These are phyloP conservation scores for Aspergillus pseudotamarii DNA, from an alignment of 2,329 filamentous ascomycete genomes.

Conservation along the genomic window DNA sequence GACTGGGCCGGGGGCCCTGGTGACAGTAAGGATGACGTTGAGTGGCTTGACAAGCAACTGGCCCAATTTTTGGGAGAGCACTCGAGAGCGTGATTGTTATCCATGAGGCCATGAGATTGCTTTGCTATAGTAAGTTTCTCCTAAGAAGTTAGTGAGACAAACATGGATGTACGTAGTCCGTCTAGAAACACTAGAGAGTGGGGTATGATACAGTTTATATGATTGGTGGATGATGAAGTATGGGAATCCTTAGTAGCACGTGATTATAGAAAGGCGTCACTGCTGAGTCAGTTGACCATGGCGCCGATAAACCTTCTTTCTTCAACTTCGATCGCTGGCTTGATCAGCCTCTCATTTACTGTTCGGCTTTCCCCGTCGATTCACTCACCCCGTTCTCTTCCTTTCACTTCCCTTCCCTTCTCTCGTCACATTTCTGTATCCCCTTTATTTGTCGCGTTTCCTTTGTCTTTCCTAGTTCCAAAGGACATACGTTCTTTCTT, in stretches of 20 bases:
- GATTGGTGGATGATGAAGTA: neutral
- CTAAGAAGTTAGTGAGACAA: neutral
- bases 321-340: neutral
- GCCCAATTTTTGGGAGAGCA: conserved; percentile 52
- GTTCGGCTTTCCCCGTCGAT: neutral
- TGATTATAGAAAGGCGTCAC: neutral
- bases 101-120: neutral
- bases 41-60: conserved; percentile 70
- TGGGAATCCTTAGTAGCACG: neutral
- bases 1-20: conserved; percentile 70
- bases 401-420: neutral
- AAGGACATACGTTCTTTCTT: conserved; percentile 14
- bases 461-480: neutral
- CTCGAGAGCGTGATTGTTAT: neutral
- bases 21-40: conserved; percentile 69
- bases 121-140: neutral
- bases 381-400: neutral
- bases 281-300: neutral
- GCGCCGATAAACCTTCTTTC: neutral
- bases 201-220: neutral
- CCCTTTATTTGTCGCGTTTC: neutral
- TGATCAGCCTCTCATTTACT: neutral
- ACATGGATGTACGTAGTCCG: neutral
- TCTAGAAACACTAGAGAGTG: neutral
- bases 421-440: neutral